Evolutionary conservation across 192 early-diverging fungal genomes (phyloP).

Genomic region (Rhizoclosmatium globosum): DNA sequence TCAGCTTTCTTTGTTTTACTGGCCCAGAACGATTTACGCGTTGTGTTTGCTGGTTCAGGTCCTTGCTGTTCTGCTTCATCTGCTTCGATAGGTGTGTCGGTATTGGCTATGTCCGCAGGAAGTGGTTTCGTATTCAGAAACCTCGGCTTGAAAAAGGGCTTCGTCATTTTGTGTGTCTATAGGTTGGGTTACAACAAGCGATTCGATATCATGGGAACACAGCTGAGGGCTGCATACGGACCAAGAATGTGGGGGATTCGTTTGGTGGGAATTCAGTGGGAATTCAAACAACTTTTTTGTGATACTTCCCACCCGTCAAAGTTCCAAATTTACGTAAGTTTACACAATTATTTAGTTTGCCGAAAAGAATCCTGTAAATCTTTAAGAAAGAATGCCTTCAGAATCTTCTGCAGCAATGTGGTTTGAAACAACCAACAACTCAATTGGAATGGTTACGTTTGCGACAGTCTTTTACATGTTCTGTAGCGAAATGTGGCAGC

Average conservation of each 20-base stretch:
- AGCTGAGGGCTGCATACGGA: background rate
- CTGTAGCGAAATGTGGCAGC: background rate
- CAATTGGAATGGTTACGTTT: slow-evolving; percentile 12
- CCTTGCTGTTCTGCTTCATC: too few species aligned
- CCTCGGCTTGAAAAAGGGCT: too few species aligned
- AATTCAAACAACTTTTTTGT: background rate
- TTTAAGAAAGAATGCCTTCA: background rate
- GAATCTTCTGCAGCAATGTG: background rate
- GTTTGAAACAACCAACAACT: slow-evolving; percentile 2
- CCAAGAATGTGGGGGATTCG: background rate
- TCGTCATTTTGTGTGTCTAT: too few species aligned
- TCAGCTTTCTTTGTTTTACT: too few species aligned
- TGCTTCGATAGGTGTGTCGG: too few species aligned
- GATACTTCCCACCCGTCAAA: background rate
- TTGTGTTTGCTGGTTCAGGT: too few species aligned
- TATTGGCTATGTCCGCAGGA: too few species aligned
- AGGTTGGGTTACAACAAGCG: too few species aligned
- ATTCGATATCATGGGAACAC: too few species aligned
- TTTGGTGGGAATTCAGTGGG: background rate
- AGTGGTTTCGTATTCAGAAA: too few species aligned
- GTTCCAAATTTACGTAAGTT: background rate
- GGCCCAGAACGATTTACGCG: too few species aligned
- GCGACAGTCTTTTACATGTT: slow-evolving; percentile 25
- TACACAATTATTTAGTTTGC: background rate
- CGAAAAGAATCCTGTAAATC: background rate